Evolutionary conservation across 345 rosid species (phyloP).

Genomic region (Arabidopsis arenosa): DNA sequence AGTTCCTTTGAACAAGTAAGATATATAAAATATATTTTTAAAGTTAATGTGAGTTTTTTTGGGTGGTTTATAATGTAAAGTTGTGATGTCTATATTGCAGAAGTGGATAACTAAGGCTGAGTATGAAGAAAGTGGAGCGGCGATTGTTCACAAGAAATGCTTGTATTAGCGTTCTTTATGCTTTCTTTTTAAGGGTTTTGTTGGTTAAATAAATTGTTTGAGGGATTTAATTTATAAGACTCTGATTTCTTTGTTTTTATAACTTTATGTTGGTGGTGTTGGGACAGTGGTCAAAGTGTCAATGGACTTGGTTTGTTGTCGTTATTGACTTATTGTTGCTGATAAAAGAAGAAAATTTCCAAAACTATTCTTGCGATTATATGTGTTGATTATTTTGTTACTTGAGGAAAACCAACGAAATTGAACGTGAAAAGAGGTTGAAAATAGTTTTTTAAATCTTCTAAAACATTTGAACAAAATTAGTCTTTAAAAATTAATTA

Average conservation of each 20-base stretch:
- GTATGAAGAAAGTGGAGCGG: background rate
- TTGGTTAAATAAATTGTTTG: background rate
- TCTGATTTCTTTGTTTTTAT: background rate
- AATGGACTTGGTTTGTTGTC: background rate
- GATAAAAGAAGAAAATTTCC: background rate
- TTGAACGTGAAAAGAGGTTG: too few species aligned
- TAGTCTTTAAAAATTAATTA: too few species aligned
- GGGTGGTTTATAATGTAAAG: background rate
- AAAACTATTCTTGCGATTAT: background rate
- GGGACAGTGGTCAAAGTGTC: background rate
- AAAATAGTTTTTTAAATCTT: too few species aligned
- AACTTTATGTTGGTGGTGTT: constrained; percentile 4
- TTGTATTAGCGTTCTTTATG: background rate
- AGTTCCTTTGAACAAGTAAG: background rate
- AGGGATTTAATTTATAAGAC: background rate
- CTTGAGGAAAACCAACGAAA: too few species aligned
- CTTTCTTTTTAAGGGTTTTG: background rate
- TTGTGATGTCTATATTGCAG: background rate
- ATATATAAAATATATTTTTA: background rate
- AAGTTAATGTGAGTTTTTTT: background rate
- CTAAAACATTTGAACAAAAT: too few species aligned
- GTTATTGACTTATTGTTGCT: constrained; percentile 4
- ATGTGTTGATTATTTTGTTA: background rate
- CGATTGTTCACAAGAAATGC: background rate
- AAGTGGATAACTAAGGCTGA: background rate